Percentiles rank a stretch among this genome's conserved stretches.
Evolutionary conservation across 2,329 filamentous ascomycete genomes (phyloP).

Genomic region (Fusarium sp.): DNA sequence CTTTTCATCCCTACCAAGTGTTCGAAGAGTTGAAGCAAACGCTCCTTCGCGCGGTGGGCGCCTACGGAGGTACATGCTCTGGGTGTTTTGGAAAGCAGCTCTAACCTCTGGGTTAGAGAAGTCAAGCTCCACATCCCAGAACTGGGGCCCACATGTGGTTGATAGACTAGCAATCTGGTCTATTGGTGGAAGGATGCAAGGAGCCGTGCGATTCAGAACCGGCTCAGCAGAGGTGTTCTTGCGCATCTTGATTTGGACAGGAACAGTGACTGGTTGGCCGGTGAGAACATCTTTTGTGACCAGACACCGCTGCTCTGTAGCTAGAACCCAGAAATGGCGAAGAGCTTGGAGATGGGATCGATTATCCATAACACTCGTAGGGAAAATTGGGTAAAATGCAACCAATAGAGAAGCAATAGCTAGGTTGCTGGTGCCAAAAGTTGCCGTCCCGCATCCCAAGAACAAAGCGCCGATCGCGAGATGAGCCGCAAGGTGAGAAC

Average conservation of each 20-base stretch:
- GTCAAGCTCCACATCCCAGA: constrained; percentile 85
- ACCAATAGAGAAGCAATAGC: constrained; percentile 87
- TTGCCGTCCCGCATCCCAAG: constrained; percentile 90
- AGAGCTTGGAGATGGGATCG: constrained; percentile 95
- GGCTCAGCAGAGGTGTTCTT: constrained; percentile 50
- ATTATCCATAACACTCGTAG: constrained; percentile 89
- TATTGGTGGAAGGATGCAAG: constrained; percentile 72
- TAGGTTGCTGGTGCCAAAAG: constrained; percentile 87
- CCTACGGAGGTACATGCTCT: constrained; percentile 78
- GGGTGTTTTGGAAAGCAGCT: constrained; percentile 69
- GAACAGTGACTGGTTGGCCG: constrained; percentile 78
- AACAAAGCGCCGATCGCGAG: constrained; percentile 92
- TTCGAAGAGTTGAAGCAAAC: constrained; percentile 79
- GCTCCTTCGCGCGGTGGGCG: constrained; percentile 73
- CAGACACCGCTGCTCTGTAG: constrained; percentile 87
- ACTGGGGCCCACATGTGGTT: constrained; percentile 69
- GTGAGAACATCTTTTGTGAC: constrained; percentile 89
- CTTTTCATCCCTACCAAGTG: constrained; percentile 63
- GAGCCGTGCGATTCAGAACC: constrained; percentile 58
- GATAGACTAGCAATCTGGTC: constrained; percentile 67
- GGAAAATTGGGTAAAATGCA: constrained; percentile 94
- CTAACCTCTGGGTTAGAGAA: constrained; percentile 73
- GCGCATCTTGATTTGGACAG: constrained; percentile 72
- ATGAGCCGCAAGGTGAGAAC: constrained; percentile 91
- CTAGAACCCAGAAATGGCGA: constrained; percentile 96